Evolutionary conservation across 176 grass and related monocot genomes (phyloP).

Genomic region (Eleusine indica): DNA sequence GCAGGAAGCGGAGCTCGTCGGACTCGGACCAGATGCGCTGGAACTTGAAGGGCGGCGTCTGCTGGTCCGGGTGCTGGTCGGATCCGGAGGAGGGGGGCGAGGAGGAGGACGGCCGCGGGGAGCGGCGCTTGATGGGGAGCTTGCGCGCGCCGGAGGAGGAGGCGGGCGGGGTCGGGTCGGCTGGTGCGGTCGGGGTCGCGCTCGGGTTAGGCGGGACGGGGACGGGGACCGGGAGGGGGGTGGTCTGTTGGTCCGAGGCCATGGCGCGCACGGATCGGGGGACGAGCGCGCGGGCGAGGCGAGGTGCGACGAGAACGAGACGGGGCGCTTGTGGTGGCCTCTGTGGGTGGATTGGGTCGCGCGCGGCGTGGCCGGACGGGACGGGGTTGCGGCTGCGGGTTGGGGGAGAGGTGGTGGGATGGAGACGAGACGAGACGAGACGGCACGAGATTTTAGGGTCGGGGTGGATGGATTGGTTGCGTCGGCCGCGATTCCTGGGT

Average conservation of each 20-base stretch:
- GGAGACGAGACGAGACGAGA: slow-evolving; percentile 30
- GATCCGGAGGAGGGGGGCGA: slow-evolving; percentile 46
- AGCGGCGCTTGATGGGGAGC: slow-evolving; percentile 98
- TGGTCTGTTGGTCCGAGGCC: slow-evolving; percentile 53
- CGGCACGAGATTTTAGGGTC: not conserved
- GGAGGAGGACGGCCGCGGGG: slow-evolving; percentile 47
- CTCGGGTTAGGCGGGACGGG: slow-evolving; percentile 47
- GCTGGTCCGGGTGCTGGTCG: slow-evolving; percentile 4
- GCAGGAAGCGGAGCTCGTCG: slow-evolving; percentile 86
- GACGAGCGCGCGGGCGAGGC: not conserved
- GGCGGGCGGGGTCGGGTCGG: slow-evolving; percentile 28
- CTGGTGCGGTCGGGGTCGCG: slow-evolving; percentile 48
- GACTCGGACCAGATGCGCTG: slow-evolving; percentile 87
- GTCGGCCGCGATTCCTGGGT: slow-evolving; percentile 26
- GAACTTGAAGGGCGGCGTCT: slow-evolving; percentile 72
- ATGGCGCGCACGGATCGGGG: slow-evolving; percentile 56
- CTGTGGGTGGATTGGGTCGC: slow-evolving; percentile 40
- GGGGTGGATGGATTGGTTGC: slow-evolving; percentile 26
- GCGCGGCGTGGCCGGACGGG: slow-evolving; percentile 27
- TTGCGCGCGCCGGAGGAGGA: slow-evolving; percentile 61
- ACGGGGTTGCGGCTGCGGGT: not conserved
- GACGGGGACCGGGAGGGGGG: slow-evolving; percentile 36
- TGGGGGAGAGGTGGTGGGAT: slow-evolving; percentile 30
- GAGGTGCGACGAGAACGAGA: slow-evolving; percentile 38
- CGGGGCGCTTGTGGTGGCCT: not conserved